Percentiles rank a stretch among this genome's conserved stretches.
Conservation (phyloP, 2,329 filamentous ascomycete species). For the Mollisiaceae sp. region DNA sequence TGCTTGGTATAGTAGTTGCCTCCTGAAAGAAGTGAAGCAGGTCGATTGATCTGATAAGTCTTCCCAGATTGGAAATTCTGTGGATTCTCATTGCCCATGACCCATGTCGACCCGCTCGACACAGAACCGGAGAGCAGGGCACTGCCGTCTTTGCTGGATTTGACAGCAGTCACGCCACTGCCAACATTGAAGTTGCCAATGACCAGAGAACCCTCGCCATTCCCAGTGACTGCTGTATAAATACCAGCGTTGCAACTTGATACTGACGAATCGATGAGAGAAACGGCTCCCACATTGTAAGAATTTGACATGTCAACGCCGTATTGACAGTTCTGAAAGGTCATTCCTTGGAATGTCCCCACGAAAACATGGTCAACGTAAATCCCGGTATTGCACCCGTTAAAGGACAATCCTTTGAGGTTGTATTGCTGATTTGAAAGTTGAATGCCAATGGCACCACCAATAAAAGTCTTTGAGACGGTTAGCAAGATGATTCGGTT, state of each 20-base stretch:
- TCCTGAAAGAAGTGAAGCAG: conserved; percentile 50
- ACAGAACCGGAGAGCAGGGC: conserved; percentile 51
- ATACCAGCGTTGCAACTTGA: conserved; percentile 56
- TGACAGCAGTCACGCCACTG: conserved; percentile 51
- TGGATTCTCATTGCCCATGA: neutral
- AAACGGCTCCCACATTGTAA: conserved; percentile 58
- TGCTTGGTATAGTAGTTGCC: conserved; percentile 54
- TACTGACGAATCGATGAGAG: conserved; percentile 61
- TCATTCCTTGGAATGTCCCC: conserved; percentile 58
- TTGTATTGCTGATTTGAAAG: conserved; percentile 69
- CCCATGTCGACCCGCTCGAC: conserved; percentile 47
- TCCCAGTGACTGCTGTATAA: conserved; percentile 52
- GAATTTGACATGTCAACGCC: conserved; percentile 56
- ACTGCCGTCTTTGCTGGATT: neutral
- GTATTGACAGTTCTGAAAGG: conserved; percentile 56
- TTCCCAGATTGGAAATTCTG: conserved; percentile 41
- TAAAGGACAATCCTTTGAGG: conserved; percentile 51
- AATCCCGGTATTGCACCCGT: conserved; percentile 56
- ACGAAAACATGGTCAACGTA: conserved; percentile 65
- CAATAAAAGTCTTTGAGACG: conserved; percentile 53
- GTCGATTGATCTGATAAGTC: conserved; percentile 48
- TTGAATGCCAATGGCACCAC: conserved; percentile 63
- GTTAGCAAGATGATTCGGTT: neutral
- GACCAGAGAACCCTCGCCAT: neutral
- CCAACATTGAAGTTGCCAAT: conserved; percentile 47